Percentiles rank a stretch among this genome's conserved stretches.
Conservation (phyloP, 2,329 filamentous ascomycete genomes). For the Verticillium isaacii region DNA sequence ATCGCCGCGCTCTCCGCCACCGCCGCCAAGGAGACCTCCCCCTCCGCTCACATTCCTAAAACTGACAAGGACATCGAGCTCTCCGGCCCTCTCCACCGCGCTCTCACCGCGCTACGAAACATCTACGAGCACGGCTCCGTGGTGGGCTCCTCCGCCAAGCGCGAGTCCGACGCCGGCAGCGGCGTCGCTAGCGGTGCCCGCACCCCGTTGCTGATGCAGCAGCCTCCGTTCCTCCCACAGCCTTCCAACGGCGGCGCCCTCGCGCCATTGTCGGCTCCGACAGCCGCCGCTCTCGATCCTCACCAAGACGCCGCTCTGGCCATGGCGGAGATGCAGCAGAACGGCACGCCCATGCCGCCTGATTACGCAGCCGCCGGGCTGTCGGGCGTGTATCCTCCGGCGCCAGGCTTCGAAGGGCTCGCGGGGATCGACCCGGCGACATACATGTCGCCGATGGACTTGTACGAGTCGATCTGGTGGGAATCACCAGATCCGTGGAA, state of each 20-base stretch:
- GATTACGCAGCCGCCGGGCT: slow-evolving; percentile 33
- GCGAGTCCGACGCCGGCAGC: slow-evolving; percentile 41
- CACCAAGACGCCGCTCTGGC: slow-evolving; percentile 59
- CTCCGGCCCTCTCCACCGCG: slow-evolving; percentile 56
- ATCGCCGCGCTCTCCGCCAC: slow-evolving; percentile 61
- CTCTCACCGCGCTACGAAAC: slow-evolving; percentile 56
- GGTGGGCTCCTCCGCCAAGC: slow-evolving; percentile 38
- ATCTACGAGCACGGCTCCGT: slow-evolving; percentile 63
- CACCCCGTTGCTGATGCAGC: slow-evolving; percentile 29
- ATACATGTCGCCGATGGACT: slow-evolving; percentile 62
- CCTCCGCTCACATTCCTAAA: slow-evolving; percentile 46
- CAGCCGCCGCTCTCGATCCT: slow-evolving; percentile 33
- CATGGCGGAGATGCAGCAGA: slow-evolving; percentile 64
- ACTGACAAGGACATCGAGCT: slow-evolving; percentile 58
- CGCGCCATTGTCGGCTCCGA: background rate
- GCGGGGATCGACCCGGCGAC: slow-evolving; percentile 47
- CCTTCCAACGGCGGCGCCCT: slow-evolving; percentile 5
- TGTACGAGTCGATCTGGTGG: slow-evolving; percentile 66
- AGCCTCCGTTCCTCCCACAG: slow-evolving; percentile 10
- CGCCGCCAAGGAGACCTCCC: slow-evolving; percentile 56
- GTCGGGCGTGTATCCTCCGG: background rate
- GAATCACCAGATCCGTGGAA: slow-evolving; percentile 58
- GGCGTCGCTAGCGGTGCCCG: slow-evolving; percentile 39
- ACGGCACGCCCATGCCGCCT: slow-evolving; percentile 39
- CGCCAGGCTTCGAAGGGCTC: slow-evolving; percentile 22